Percentiles rank a stretch among this genome's conserved stretches.
Evolutionary conservation across 805 yeast genomes (phyloP).

Genomic region (Wickerhamiella dianesei): DNA sequence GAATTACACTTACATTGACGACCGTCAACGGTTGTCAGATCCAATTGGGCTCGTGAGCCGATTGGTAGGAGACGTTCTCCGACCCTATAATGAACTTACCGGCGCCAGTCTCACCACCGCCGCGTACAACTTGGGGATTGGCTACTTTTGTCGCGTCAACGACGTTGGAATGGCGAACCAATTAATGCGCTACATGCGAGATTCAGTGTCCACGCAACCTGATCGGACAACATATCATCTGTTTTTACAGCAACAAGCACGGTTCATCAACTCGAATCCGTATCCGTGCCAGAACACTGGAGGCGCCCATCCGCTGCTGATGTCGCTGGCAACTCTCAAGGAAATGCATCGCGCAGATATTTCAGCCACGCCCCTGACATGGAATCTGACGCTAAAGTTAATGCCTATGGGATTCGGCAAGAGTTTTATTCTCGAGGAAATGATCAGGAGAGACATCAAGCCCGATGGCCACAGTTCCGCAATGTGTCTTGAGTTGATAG

Average conservation of each 20-base stretch:
- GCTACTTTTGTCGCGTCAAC: constrained; percentile 6
- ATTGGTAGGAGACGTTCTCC: constrained; percentile 4
- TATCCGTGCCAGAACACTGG: constrained; percentile 5
- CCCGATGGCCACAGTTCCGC: constrained; percentile 8
- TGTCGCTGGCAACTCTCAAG: constrained; percentile 5
- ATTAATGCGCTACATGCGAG: constrained; percentile 6
- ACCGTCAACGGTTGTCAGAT: neutral
- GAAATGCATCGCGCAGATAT: constrained; percentile 6
- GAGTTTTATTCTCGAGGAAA: constrained; percentile 17
- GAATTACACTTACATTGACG: constrained; percentile 1
- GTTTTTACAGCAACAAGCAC: constrained; percentile 11
- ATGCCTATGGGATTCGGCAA: constrained; percentile 19
- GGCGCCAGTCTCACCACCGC: constrained; percentile 2
- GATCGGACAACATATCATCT: constrained; percentile 8
- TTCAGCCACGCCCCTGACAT: constrained; percentile 10
- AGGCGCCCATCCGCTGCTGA: constrained; percentile 12
- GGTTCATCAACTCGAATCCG: constrained; percentile 5
- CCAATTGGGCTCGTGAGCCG: constrained; percentile 1
- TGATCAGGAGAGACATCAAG: constrained; percentile 13
- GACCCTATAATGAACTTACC: constrained; percentile 2
- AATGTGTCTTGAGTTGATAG: constrained; percentile 5
- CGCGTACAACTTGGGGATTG: constrained; percentile 10
- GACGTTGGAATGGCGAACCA: constrained; percentile 11
- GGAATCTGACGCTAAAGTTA: constrained; percentile 15
- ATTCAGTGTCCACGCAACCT: constrained; percentile 1